Base-by-base conservation (phyloP, 2,329 filamentous ascomycete genomes). In the Colletotrichum melonis region DNA sequence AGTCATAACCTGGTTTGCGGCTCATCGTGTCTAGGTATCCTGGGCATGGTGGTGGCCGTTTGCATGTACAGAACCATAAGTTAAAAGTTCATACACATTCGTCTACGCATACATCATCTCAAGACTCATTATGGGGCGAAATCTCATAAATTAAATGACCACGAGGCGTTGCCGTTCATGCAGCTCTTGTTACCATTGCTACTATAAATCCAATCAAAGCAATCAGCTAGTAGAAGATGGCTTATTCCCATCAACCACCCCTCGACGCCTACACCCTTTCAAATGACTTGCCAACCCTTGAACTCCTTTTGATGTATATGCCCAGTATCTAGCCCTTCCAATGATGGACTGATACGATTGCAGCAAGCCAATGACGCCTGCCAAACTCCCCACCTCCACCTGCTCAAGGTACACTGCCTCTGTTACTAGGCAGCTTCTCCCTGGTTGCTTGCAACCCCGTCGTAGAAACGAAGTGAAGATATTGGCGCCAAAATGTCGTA, bases 221-320 rank as follows among this genome's bases (percentile, higher is more conserved):
- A 78, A 71, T 60, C 67, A 73, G 67, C 67, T 35, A 56, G 46
- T 56, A 54, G 46, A 49, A n/a, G 57, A 62, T 35, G 60, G 62
- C 49, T 19, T 60, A 30, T 57, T 22, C 28, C 67, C 67, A 62
- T 52, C 56, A 16, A 32, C 70, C 58, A 28, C 67, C 67, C 71
- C 60, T 58, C 28, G 67, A 73, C 71, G 71, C 71, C 71, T 57
- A 28, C 67, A 49, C 32, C 67, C 62, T 24, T 35, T 57, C 35
- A 73, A 35, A 55, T 24, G 55, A 59, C 78, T 79, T 76, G 75
- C 75, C 83, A 82, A 84, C 83, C 84, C 85, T 24, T 57, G 12
- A 73, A 76, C 73, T 70, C 79, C 81, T 86, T 87, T 87, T 86
- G 77, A 82, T 86, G 82, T 84, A 82, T 86, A 81, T 84, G 79